These are phyloP conservation scores for Typha latifolia DNA, from an alignment of 176 grass and related monocot genomes.

Conservation along the genomic window DNA sequence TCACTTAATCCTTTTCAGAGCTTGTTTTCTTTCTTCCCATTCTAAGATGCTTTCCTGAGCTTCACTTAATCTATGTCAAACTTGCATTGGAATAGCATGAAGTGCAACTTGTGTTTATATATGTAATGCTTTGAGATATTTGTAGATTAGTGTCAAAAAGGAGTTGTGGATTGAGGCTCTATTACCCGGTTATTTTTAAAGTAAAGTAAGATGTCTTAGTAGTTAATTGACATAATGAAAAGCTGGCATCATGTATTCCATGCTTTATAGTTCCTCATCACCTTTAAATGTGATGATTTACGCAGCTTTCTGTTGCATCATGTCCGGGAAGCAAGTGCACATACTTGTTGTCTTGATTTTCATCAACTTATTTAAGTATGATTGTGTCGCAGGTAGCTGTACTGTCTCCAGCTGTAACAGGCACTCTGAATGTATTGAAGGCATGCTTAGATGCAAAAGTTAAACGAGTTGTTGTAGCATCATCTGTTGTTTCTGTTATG, in stretches of 20 bases:
- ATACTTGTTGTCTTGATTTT: background rate
- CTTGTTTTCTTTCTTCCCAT: too few species aligned
- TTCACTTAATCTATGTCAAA: background rate
- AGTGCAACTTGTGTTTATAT: too few species aligned
- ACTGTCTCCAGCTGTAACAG: conserved; percentile 46
- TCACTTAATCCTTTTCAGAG: background rate
- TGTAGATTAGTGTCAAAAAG: too few species aligned
- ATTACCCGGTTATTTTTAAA: too few species aligned
- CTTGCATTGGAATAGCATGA: too few species aligned
- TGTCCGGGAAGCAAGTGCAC: too few species aligned
- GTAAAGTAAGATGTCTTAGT: background rate
- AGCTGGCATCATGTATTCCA: background rate
- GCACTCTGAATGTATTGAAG: conserved; percentile 49
- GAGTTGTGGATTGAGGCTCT: too few species aligned
- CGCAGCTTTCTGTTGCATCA: too few species aligned
- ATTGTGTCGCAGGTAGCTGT: conserved; percentile 33
- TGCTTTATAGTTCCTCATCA: background rate
- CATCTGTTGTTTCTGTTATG: conserved; percentile 33
- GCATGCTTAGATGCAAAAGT: conserved; percentile 33
- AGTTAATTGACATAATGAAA: background rate
- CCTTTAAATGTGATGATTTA: too few species aligned
- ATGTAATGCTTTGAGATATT: too few species aligned
- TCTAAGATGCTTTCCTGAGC: background rate
- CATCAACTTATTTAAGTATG: background rate
- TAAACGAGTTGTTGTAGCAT: conserved; percentile 57